Evolutionary conservation across 768 basidiomycete species (phyloP), one percentile per base, ranked within the genome.

Genomic region (Boletus insuetus): DNA sequence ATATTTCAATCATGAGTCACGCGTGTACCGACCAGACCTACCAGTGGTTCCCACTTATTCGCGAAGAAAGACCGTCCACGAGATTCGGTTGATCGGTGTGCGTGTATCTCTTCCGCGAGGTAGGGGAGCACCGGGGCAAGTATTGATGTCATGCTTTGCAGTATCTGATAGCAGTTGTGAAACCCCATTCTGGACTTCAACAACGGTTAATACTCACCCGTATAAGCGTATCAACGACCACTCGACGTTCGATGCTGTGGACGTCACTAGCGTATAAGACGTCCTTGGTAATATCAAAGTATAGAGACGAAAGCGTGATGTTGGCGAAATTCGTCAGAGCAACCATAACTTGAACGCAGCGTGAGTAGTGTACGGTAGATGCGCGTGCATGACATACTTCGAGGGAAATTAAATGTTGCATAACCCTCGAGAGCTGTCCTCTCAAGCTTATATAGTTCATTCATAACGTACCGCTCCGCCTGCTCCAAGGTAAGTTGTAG

Each of bases 261-360:
- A 72, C 51, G 10, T 73, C 66, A 62, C 90, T 79, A 34, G 91
- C 90, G 65, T 99, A 98, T 11, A 99, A 73, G 43, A 81, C 80
- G 69, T 98, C 96, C 69, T 97, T 97, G 34, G 85, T 90, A 46
- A 91, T 85, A 64, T 95, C 94, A 58, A 98, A 91, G 71, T 98
- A 98, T 32, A 96, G 74, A 0, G 93, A 87, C 0, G 96, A 98
- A 20, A 98, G 78, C 0, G 89, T 91, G 55, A 85, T 79, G 63
- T 92, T 93, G 29, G 85, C 82, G 59, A 97, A 98, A 59, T 86
- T 82, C 38, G 79, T 82, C 13, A 96, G 69, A 10, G 88, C 75
- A 51, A 77, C 83, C 61, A 90, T 79, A 37, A 91, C 93, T 96
- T 57, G 38, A 57, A 34, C 37, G 16, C 19, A 34, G 39, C 32